Evolutionary conservation across 208 protist genomes (phyloP).

Genomic region (Trypanosoma scelopori): DNA sequence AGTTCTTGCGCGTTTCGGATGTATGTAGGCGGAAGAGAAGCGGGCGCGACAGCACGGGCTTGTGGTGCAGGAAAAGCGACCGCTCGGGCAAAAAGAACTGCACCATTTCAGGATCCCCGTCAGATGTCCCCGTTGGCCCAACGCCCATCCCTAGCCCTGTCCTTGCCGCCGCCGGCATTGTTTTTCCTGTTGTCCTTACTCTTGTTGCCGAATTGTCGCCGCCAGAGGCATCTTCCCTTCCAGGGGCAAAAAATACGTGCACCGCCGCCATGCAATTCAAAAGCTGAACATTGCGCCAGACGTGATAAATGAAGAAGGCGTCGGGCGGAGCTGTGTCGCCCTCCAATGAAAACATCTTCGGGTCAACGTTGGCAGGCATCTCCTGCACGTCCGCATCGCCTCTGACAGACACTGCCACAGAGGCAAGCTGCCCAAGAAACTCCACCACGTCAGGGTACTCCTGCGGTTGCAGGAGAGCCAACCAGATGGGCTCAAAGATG

Average conservation of each 20-base stretch:
- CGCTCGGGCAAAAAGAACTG: constrained; percentile 21
- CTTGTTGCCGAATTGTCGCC: background rate
- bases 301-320: constrained; percentile 97
- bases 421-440: constrained; percentile 90
- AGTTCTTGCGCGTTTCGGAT: constrained; percentile 33
- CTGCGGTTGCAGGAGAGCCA: constrained; percentile 85
- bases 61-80: constrained; percentile 28
- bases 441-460: constrained; percentile 81
- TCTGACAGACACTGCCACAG: constrained; percentile 71
- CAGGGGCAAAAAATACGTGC: constrained; percentile 39
- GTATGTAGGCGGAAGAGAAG: constrained; percentile 39
- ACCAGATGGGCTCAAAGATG: constrained; percentile 98
- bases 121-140: background rate
- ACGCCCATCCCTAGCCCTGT: background rate
- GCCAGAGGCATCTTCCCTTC: too few species aligned
- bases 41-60: constrained; percentile 28
- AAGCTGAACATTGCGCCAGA: constrained; percentile 96
- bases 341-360: constrained; percentile 11
- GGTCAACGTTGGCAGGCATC: constrained; percentile 39
- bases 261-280: constrained; percentile 92
- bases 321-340: constrained; percentile 92
- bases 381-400: constrained; percentile 46
- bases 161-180: background rate
- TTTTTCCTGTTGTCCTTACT: too few species aligned
- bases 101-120: background rate